These are phyloP conservation scores for Inonotus hispidus DNA, from an alignment of 1,284 basidiomycete genomes.

Conservation along the genomic window DNA sequence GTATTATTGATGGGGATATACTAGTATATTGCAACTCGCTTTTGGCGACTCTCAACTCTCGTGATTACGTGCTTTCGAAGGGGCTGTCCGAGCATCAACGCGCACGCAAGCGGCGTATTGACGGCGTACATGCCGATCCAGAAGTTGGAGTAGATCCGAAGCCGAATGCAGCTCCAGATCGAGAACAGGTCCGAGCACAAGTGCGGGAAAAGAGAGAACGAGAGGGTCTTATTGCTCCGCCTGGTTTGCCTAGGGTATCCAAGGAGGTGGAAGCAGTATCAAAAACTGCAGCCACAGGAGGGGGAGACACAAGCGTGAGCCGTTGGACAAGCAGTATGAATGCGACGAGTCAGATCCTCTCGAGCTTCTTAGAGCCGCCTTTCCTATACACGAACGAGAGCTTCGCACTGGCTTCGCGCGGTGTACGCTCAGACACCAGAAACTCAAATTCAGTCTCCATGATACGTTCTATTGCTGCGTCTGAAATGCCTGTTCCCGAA, in stretches of 20 bases:
- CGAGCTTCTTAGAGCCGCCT: constrained; percentile 13
- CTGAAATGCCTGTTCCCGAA: not conserved
- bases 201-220: not conserved
- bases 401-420: not conserved
- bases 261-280: no score
- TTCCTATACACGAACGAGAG: constrained; percentile 6
- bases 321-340: not conserved
- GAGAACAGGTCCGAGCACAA: not conserved
- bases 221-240: not conserved
- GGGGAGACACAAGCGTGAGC: not conserved
- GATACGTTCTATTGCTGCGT: not conserved
- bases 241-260: not conserved
- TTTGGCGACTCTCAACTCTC: constrained; percentile 15
- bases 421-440: not conserved
- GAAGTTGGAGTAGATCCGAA: not conserved
- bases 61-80: constrained; percentile 9
- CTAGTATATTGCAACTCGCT: constrained; percentile 16
- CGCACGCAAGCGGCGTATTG: not conserved
- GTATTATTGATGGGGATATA: not conserved
- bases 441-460: not conserved
- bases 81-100: not conserved
- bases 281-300: not conserved
- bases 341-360: constrained; percentile 2
- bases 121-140: not conserved
- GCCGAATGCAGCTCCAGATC: not conserved